Conservation (phyloP, 2,329 filamentous ascomycete genomes). For the Colletotrichum chrysophilum region DNA sequence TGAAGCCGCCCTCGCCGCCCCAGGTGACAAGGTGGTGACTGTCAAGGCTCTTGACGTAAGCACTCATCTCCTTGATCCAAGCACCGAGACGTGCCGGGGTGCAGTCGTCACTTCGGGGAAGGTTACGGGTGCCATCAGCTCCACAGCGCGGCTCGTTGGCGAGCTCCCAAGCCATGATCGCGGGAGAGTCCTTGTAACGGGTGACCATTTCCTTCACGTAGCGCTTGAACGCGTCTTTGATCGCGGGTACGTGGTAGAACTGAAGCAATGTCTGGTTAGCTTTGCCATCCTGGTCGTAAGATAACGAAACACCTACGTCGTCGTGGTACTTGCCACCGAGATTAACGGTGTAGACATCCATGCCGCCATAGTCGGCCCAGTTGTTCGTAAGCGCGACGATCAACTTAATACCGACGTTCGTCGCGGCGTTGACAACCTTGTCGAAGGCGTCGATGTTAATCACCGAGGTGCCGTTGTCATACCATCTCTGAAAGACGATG, state of each 20-base stretch:
- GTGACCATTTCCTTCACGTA: slow-evolving; percentile 66
- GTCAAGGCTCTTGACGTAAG: slow-evolving; percentile 58
- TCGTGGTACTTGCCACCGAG: slow-evolving; percentile 53
- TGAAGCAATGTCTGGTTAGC: slow-evolving; percentile 19
- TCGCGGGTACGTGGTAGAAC: slow-evolving; percentile 55
- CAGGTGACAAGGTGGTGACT: slow-evolving; percentile 58
- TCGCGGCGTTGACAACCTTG: slow-evolving; percentile 53
- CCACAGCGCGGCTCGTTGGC: slow-evolving; percentile 65
- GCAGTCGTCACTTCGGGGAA: slow-evolving; percentile 45
- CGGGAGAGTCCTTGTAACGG: slow-evolving; percentile 61
- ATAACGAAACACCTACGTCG: slow-evolving; percentile 35
- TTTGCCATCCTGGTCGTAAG: neutral
- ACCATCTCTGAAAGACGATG: slow-evolving; percentile 51
- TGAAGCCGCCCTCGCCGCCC: slow-evolving; percentile 65
- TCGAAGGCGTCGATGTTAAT: slow-evolving; percentile 51
- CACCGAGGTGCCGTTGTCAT: slow-evolving; percentile 46
- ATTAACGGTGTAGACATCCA: slow-evolving; percentile 59
- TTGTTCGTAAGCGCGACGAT: slow-evolving; percentile 58
- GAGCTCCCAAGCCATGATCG: slow-evolving; percentile 72
- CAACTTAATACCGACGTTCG: slow-evolving; percentile 53
- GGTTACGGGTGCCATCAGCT: slow-evolving; percentile 49
- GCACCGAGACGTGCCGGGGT: slow-evolving; percentile 45
- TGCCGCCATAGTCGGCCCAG: slow-evolving; percentile 60
- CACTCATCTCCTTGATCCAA: slow-evolving; percentile 60
- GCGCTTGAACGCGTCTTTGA: slow-evolving; percentile 57